phyloP scores from a whole-genome alignment of 192 early-diverging fungal genomes.

The Haplosporangium gracile region DNA sequence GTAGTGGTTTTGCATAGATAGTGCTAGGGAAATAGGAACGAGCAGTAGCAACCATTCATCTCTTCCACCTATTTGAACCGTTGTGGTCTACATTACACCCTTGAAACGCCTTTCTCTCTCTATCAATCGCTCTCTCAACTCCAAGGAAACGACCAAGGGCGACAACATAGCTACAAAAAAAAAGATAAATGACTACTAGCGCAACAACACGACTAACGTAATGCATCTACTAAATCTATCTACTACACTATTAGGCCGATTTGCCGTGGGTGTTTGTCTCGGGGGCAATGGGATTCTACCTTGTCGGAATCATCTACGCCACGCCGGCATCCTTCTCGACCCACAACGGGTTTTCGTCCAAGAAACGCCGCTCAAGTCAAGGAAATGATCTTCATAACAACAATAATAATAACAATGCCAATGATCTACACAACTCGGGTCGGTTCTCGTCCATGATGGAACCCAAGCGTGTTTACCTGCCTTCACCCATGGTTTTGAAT shows the following conservation, averaged over 20 bases:
- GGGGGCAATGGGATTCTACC: conserved; percentile 53
- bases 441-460: conserved; percentile 57
- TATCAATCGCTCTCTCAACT: neutral
- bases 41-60: neutral
- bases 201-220: neutral
- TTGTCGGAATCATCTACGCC: conserved; percentile 57
- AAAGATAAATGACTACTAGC: neutral
- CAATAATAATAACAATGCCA: neutral
- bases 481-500: conserved; percentile 47
- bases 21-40: neutral
- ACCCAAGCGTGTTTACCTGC: conserved; percentile 49
- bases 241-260: conserved; percentile 27
- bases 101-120: neutral
- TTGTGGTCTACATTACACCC: neutral
- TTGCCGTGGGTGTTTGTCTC: conserved; percentile 54
- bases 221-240: neutral
- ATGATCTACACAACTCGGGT: conserved; percentile 26
- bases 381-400: conserved; percentile 9
- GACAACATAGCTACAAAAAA: neutral
- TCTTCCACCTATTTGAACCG: neutral
- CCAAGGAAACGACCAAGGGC: neutral
- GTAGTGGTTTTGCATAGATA: neutral
- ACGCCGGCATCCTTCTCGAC: conserved; percentile 53
- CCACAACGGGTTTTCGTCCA: conserved; percentile 49
- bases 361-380: conserved; percentile 33